phyloP scores from a whole-genome alignment of 2,329 filamentous ascomycete species.

The Penicillium freii region DNA sequence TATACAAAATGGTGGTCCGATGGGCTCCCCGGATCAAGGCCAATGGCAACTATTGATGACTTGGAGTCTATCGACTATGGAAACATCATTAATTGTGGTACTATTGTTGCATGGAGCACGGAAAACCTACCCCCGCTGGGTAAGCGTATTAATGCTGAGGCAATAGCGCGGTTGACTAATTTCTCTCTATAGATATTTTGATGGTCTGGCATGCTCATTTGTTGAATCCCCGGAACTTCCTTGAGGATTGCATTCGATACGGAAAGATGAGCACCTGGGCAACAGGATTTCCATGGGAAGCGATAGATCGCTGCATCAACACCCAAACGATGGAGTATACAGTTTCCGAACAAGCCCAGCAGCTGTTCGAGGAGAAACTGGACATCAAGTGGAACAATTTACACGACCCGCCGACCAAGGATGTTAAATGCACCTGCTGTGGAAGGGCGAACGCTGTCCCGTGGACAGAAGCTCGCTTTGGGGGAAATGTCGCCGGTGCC shows the following conservation, averaged over 20 bases:
- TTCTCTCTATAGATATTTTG: slow-evolving; percentile 17
- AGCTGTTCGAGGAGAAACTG: slow-evolving; percentile 19
- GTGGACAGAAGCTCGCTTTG: slow-evolving; percentile 54
- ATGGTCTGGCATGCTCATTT: slow-evolving; percentile 28
- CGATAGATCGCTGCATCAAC: slow-evolving; percentile 18
- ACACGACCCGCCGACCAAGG: slow-evolving; percentile 50
- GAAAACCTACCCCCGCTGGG: slow-evolving; percentile 23
- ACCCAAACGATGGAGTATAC: slow-evolving; percentile 20
- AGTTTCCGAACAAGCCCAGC: slow-evolving; percentile 11
- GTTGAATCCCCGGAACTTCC: slow-evolving; percentile 23
- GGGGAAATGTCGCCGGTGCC: slow-evolving; percentile 15
- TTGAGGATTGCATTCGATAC: slow-evolving; percentile 25
- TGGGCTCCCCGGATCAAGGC: slow-evolving; percentile 18
- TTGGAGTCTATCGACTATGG: slow-evolving; percentile 12
- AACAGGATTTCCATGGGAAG: slow-evolving; percentile 24
- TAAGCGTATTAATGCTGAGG: slow-evolving; percentile 4
- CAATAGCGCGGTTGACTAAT: neutral
- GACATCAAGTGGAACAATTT: slow-evolving; percentile 57
- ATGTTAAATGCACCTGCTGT: slow-evolving; percentile 58
- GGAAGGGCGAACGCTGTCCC: slow-evolving; percentile 42
- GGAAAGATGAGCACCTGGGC: slow-evolving; percentile 24
- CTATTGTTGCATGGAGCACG: slow-evolving; percentile 13
- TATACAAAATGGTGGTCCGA: slow-evolving; percentile 60
- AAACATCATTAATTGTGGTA: slow-evolving; percentile 10
- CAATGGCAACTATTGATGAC: slow-evolving; percentile 11